Conservation (phyloP, 352 stramenopile genomes). For the Phytophthora chlamydospora region DNA sequence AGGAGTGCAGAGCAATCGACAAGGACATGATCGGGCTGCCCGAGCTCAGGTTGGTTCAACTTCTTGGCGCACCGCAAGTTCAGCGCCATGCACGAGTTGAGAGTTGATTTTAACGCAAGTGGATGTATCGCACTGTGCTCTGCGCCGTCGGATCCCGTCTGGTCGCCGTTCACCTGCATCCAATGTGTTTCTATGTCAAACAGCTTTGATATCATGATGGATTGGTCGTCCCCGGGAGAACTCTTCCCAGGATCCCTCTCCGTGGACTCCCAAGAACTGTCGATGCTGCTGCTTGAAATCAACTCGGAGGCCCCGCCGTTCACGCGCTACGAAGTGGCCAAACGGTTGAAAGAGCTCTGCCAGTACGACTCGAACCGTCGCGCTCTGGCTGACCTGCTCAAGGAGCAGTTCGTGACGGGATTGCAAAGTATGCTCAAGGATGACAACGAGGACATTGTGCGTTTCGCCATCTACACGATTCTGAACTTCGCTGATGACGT, state of each 20-base stretch:
- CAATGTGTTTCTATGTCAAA: conserved; percentile 13
- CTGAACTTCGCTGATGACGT: conserved; percentile 70
- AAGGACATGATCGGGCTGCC: conserved; percentile 62
- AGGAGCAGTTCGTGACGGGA: conserved; percentile 55
- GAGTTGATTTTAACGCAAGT: conserved; percentile 32
- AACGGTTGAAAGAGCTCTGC: conserved; percentile 80
- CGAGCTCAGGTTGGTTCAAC: conserved; percentile 58
- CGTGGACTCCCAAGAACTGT: conserved; percentile 57
- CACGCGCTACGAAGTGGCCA: conserved; percentile 71
- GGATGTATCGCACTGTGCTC: conserved; percentile 12
- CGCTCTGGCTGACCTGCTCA: conserved; percentile 45
- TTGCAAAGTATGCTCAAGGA: conserved; percentile 72
- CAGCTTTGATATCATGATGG: conserved; percentile 75
- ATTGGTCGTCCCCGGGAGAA: conserved; percentile 58
- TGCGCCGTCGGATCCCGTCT: conserved; percentile 19
- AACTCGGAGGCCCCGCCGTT: conserved; percentile 51
- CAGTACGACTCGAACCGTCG: conserved; percentile 58
- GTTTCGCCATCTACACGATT: conserved; percentile 77
- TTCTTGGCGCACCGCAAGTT: conserved; percentile 17
- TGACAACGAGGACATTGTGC: conserved; percentile 76
- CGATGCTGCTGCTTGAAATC: conserved; percentile 67
- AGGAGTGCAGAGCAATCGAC: conserved; percentile 67
- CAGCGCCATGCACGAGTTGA: conserved; percentile 13
- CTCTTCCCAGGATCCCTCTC: conserved; percentile 50
- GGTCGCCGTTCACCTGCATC: conserved; percentile 13